Conservation (phyloP, 768 basidiomycete species). For the Suillus occidentalis region DNA sequence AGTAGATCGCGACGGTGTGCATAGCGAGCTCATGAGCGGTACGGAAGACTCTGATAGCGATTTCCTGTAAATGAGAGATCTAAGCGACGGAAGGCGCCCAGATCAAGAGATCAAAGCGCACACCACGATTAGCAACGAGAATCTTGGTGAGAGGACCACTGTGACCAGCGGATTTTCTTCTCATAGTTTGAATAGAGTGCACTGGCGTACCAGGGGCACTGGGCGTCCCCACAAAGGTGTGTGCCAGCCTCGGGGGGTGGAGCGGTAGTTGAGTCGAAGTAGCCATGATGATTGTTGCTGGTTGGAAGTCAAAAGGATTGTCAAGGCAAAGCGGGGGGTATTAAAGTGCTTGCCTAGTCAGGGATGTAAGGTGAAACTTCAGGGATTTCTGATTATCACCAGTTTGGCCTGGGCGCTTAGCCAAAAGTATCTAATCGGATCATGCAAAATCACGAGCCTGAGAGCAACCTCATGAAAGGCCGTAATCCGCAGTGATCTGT, state of each 20-base stretch:
- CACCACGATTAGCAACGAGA: slow-evolving; percentile 89
- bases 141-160: slow-evolving; percentile 89
- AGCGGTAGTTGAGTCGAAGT: slow-evolving; percentile 36
- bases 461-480: neutral
- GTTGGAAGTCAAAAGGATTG: slow-evolving; percentile 14
- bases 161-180: slow-evolving; percentile 88
- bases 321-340: neutral
- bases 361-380: neutral
- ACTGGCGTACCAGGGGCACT: slow-evolving; percentile 83
- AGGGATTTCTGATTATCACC: slow-evolving; percentile 10
- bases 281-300: slow-evolving; percentile 27
- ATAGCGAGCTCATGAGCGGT: slow-evolving; percentile 98
- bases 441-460: slow-evolving; percentile 8
- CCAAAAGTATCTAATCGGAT: neutral
- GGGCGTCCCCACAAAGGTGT: slow-evolving; percentile 72
- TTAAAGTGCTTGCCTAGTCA: slow-evolving; percentile 9
- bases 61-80: slow-evolving; percentile 64
- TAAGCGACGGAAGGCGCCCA: slow-evolving; percentile 10
- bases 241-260: slow-evolving; percentile 72
- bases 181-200: slow-evolving; percentile 89
- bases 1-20: slow-evolving; percentile 99
- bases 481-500: slow-evolving; percentile 10
- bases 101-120: slow-evolving; percentile 39
- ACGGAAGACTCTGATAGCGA: slow-evolving; percentile 97
- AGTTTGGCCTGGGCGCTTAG: neutral